A percentile compares a stretch with the other conserved stretches of the same genome.
Evolutionary conservation across 768 basidiomycete species (phyloP).

Genomic region (Pholiota microspora): DNA sequence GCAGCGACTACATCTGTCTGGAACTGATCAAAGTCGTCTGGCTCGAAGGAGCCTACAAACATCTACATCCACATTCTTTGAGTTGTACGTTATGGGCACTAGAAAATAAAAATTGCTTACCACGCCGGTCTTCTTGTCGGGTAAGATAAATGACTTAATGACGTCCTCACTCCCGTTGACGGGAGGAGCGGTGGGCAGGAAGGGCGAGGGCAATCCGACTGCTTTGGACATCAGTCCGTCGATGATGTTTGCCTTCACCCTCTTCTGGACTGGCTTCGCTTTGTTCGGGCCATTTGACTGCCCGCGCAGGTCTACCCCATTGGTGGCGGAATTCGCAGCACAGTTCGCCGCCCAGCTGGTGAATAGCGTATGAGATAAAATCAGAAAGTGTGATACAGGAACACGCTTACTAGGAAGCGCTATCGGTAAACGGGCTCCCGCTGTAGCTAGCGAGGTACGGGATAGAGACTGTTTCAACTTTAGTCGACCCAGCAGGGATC

Average conservation of each 20-base stretch:
- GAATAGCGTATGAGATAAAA: slow-evolving; percentile 5
- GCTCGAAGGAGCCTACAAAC: slow-evolving; percentile 58
- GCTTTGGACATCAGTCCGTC: slow-evolving; percentile 39
- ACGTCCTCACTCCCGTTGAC: slow-evolving; percentile 47
- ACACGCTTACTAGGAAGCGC: slow-evolving; percentile 47
- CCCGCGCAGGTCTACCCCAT: slow-evolving; percentile 19
- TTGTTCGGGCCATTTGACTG: background rate
- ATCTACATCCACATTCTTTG: slow-evolving; percentile 47
- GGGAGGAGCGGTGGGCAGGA: slow-evolving; percentile 43
- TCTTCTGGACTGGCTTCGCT: slow-evolving; percentile 18
- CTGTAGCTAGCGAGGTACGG: slow-evolving; percentile 51
- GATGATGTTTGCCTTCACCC: slow-evolving; percentile 38
- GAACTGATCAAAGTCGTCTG: slow-evolving; percentile 47
- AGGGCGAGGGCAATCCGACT: slow-evolving; percentile 44
- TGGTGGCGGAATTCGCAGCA: slow-evolving; percentile 36
- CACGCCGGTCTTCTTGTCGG: slow-evolving; percentile 57
- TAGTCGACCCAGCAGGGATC: slow-evolving; percentile 43
- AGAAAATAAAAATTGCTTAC: slow-evolving; percentile 30
- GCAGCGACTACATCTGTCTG: slow-evolving; percentile 48
- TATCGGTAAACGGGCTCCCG: slow-evolving; percentile 49
- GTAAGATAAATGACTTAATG: slow-evolving; percentile 55
- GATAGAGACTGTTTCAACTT: slow-evolving; percentile 45
- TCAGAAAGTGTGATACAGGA: background rate
- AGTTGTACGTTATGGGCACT: background rate
- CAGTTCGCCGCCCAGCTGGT: slow-evolving; percentile 60